Conservation (phyloP, 177 flowering plant genomes). For the Telopea speciosissima region DNA sequence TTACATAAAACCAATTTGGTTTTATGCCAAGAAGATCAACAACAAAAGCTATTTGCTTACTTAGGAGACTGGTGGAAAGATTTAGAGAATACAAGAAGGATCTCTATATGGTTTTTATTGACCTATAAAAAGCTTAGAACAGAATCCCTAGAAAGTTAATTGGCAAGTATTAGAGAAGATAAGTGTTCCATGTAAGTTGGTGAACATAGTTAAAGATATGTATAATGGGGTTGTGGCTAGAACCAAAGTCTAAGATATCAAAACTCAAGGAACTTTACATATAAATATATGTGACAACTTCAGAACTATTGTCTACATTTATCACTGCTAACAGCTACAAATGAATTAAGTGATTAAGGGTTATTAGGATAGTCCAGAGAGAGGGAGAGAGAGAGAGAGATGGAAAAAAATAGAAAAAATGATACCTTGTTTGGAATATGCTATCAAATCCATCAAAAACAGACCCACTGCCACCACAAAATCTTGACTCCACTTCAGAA, state of each 20-base stretch:
- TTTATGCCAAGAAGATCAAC: no score
- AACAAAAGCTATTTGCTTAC: no score
- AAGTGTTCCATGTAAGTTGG: no score
- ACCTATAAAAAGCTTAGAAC: no score
- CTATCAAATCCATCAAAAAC: conserved; percentile 31
- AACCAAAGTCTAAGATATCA: neutral
- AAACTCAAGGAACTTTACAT: neutral
- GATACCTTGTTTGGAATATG: conserved; percentile 43
- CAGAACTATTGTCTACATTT: neutral
- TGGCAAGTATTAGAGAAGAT: no score
- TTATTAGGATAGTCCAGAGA: neutral
- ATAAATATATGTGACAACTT: neutral
- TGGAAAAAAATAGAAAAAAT: neutral
- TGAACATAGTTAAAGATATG: no score
- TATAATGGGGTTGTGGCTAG: no score
- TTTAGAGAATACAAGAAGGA: no score
- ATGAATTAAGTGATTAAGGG: neutral
- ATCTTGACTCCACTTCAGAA: conserved; percentile 67
- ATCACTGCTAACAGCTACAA: neutral
- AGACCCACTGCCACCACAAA: conserved; percentile 28
- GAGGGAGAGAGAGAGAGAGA: conserved; percentile 4
- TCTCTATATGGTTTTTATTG: no score
- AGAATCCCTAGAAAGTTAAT: no score
- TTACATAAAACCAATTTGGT: no score
- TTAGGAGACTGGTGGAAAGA: no score